Base-by-base conservation (phyloP, 441 rosid species). In the Gossypium armourianum region DNA sequence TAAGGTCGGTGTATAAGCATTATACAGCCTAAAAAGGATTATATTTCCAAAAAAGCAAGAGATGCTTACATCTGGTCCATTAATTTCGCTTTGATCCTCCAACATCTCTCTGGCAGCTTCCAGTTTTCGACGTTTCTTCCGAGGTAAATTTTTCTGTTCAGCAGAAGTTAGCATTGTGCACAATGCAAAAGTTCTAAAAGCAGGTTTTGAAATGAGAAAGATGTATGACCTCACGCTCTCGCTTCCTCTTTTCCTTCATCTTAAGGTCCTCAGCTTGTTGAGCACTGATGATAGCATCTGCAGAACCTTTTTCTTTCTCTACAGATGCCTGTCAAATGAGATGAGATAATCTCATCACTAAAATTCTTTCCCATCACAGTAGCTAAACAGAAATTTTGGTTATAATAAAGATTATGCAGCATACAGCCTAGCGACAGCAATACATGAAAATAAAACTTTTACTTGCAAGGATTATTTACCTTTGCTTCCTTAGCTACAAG, bases 101-200 rank as follows among this genome's bases (percentile, higher is more conserved):
- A 90, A 71, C 95, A 87, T 95, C 76, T 95, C 99, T 79, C 97
- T 83, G 43, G 97, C 93, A 65, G 99, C 96, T 88, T 95, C 95
- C 74, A 95, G 79, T 75, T 87, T 92, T 75, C 96, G 86, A 69
- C 96, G 92, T 83, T 85, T 84, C 80, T 86, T 95, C 71, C 97
- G 85, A 2, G 97, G 98, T 77, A 95, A 81, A 77, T 87, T 86
- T 87, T 89, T 92, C 98, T 92, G 88, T 72, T 72, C 81, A 76
- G 74, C 58, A 78, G 54, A 76, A 17, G 77, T 67, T 23, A 72
- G 60, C 17, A 74, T 32, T 53, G 68, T 36, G 15, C 56, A 69
- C 54, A 19, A 36, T 10, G 60, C 24, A 24, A 36, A 2, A 55
- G 70, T 26, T 26, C 20, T 15, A 53, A 12, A 17, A 4, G 40